These are phyloP conservation scores for Penicillium waksmanii DNA, from an alignment of 495 filamentous ascomycete genomes.

Conservation along the genomic window DNA sequence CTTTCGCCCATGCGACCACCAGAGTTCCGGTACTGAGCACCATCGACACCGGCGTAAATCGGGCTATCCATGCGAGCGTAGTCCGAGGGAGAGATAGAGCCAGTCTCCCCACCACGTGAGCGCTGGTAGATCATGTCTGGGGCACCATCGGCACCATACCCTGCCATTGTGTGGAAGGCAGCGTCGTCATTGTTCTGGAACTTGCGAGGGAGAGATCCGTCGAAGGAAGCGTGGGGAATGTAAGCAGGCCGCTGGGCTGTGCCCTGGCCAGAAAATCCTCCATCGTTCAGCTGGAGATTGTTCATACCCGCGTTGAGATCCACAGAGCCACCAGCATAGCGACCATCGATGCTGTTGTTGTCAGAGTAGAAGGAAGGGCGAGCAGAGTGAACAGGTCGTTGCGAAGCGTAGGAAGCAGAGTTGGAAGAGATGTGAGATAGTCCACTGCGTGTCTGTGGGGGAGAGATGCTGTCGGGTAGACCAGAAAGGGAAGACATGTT, in stretches of 20 bases:
- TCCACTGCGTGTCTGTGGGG: slow-evolving; percentile 28
- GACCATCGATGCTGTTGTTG: slow-evolving; percentile 37
- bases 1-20: slow-evolving; percentile 43
- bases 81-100: slow-evolving; percentile 56
- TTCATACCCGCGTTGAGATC: slow-evolving; percentile 38
- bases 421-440: slow-evolving; percentile 46
- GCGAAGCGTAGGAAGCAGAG: slow-evolving; percentile 39
- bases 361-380: slow-evolving; percentile 50
- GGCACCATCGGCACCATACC: slow-evolving; percentile 30
- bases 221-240: slow-evolving; percentile 37
- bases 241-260: slow-evolving; percentile 34
- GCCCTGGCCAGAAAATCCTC: slow-evolving; percentile 24
- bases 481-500: slow-evolving; percentile 36
- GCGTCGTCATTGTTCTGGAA: slow-evolving; percentile 35
- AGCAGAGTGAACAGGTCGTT: slow-evolving; percentile 38
- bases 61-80: slow-evolving; percentile 62
- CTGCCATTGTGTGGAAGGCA: slow-evolving; percentile 32
- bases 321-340: slow-evolving; percentile 35
- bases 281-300: slow-evolving; percentile 43
- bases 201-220: slow-evolving; percentile 37
- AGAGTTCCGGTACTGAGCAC: slow-evolving; percentile 49
- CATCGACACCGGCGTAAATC: slow-evolving; percentile 54
- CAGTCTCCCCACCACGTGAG: slow-evolving; percentile 35
- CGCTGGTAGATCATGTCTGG: slow-evolving; percentile 41
- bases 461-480: slow-evolving; percentile 36